These are phyloP conservation scores for Sclerotinia spermophila DNA, from an alignment of 2,329 filamentous ascomycete genomes.

Conservation along the genomic window DNA sequence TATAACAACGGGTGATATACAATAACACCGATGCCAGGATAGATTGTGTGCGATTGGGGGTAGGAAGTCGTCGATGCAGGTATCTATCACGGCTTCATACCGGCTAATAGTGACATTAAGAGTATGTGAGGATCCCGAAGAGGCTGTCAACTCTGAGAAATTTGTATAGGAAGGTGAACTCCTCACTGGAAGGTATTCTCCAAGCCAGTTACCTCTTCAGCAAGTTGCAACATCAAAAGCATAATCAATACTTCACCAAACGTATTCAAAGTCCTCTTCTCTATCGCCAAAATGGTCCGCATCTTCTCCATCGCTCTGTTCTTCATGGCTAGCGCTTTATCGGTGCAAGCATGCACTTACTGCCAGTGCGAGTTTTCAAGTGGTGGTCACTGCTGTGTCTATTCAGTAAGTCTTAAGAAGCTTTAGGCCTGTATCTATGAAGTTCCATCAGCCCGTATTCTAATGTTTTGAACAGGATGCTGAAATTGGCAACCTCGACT, in stretches of 20 bases:
- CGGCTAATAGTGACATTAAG: background rate
- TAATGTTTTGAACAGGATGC: background rate
- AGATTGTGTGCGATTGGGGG: background rate
- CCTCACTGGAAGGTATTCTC: background rate
- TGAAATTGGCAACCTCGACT: background rate
- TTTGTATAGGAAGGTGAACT: background rate
- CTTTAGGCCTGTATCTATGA: background rate
- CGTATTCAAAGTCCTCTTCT: background rate
- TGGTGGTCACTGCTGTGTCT: slow-evolving; percentile 1
- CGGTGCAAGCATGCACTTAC: slow-evolving; percentile 1
- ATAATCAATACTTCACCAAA: background rate
- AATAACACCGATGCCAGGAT: background rate
- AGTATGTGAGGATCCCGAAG: background rate
- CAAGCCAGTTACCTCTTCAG: background rate
- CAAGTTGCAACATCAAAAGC: background rate
- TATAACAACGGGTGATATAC: background rate
- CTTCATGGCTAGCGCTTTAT: background rate
- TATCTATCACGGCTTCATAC: background rate
- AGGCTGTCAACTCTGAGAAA: background rate
- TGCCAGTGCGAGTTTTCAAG: slow-evolving; percentile 2
- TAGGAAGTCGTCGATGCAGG: background rate
- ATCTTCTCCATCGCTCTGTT: background rate
- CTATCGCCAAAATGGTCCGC: slow-evolving; percentile 5
- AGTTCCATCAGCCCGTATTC: background rate
- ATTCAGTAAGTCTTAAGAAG: background rate